Base-by-base conservation (phyloP, 2,329 filamentous ascomycete species). In the Fusarium verticillioides region DNA sequence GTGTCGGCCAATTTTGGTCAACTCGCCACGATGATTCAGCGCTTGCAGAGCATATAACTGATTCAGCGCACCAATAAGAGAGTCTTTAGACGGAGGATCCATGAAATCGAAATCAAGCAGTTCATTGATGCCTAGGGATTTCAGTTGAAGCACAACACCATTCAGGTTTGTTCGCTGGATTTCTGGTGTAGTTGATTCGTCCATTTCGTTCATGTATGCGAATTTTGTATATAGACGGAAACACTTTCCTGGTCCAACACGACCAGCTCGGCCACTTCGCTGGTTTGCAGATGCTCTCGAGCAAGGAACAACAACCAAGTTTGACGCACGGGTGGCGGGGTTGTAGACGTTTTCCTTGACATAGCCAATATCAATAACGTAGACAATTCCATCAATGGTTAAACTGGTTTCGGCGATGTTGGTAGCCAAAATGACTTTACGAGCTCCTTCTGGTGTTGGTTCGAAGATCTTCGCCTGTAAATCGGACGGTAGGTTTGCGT, bases 361-460 rank as follows among this genome's bases (percentile, higher is more conserved):
- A 73, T 97, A 97, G 2, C 96, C 96, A 0, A 94, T 94, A 76
- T 99, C 96, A 67, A 98, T 97, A 40, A 98, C 96, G 80, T 97
- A 98, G 13, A 96, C 93, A 67, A 98, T 97, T 21, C 95, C 96
- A 80, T 98, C 95, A 65, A 99, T 97, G 0, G 96, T 99, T 78
- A 99, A 84, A 85, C 91, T 95, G 0, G 96, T 99, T 82, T 99
- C 96, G 5, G 96, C 96, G 81, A 99, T 98, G 79, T 99, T 99
- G 5, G 96, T 98, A 0, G 96, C 95, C 42, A 98, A 84, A 0
- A 99, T 94, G 0, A 98, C 94, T 80, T 98, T 99, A 34, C 96
- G 89, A 1, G 93, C 92, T 23, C 92, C 92, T 0, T 92, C 90
- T 0, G 96, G 96, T 1, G 96, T 97, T 0, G 95, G 95, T 77